Conservation (phyloP, 805 yeast species). For the Candida chauliodis region DNA sequence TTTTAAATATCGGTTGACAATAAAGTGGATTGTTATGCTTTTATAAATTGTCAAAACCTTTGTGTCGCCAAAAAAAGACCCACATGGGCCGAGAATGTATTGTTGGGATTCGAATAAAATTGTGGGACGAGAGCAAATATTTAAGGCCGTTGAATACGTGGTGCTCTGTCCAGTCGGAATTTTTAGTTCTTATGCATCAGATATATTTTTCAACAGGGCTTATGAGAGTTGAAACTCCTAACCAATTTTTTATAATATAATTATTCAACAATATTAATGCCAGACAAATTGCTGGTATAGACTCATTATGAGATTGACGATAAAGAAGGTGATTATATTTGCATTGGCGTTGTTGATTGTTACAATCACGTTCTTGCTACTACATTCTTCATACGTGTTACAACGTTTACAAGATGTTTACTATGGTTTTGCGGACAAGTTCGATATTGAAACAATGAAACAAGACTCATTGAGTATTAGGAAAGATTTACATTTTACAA, state of each 20-base stretch:
- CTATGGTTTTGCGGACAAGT: conserved; percentile 5
- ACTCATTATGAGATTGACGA: conserved; percentile 4
- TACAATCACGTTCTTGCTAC: neutral
- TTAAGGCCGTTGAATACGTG: too few relatives aligned
- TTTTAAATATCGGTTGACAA: too few relatives aligned
- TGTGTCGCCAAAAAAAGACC: too few relatives aligned
- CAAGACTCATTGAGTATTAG: conserved; percentile 14
- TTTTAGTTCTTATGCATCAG: neutral
- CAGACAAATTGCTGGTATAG: neutral
- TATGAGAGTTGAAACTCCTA: too few relatives aligned
- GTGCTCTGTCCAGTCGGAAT: too few relatives aligned
- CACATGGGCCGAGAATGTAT: too few relatives aligned
- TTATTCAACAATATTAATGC: neutral
- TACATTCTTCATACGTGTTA: conserved; percentile 1
- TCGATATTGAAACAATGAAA: conserved; percentile 10
- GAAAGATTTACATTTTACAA: conserved; percentile 20
- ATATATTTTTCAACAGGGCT: neutral
- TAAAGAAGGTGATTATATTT: neutral
- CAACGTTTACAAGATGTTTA: neutral
- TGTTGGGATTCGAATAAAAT: too few relatives aligned
- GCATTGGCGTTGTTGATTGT: neutral
- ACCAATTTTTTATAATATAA: too few relatives aligned
- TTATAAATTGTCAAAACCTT: too few relatives aligned
- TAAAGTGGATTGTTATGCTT: too few relatives aligned
- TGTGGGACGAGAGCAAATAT: too few relatives aligned